Percentiles rank a stretch among this genome's conserved stretches.
phyloP scores from a whole-genome alignment of 805 yeast species.

The Saccharomycodes ludwigii region DNA sequence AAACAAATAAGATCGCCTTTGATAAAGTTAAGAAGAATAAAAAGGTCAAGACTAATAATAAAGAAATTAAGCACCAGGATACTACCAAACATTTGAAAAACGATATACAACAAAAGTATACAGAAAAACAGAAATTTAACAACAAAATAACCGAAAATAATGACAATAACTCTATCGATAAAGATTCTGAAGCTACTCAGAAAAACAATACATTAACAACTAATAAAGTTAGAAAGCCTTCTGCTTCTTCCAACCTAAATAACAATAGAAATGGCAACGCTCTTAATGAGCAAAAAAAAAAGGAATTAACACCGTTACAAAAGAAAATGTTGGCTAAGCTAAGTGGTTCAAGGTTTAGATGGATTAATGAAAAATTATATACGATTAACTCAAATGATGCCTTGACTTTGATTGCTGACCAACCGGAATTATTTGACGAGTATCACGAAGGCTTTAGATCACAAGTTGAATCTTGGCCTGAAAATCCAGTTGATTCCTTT shows the following conservation, averaged over 20 bases:
- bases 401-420: conserved; percentile 53
- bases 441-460: conserved; percentile 92
- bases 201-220: conserved; percentile 6
- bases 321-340: conserved; percentile 91
- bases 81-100: too few species aligned
- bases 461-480: conserved; percentile 97
- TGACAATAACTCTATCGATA: conserved; percentile 1
- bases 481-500: conserved; percentile 91
- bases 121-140: conserved; percentile 5
- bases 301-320: conserved; percentile 72
- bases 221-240: conserved; percentile 10
- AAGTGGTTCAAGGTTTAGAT: conserved; percentile 89
- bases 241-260: too few species aligned
- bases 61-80: conserved; percentile 13
- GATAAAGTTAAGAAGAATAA: conserved; percentile 24
- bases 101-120: too few species aligned
- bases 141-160: conserved; percentile 6
- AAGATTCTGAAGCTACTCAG: conserved; percentile 2
- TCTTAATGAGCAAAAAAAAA: too few species aligned
- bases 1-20: conserved; percentile 37
- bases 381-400: conserved; percentile 77
- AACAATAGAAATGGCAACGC: too few species aligned
- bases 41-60: conserved; percentile 12
- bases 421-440: conserved; percentile 84
- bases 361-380: conserved; percentile 97